Conservation (phyloP, 192 early-diverging fungal genomes). For the Helicostylum pulchrum region DNA sequence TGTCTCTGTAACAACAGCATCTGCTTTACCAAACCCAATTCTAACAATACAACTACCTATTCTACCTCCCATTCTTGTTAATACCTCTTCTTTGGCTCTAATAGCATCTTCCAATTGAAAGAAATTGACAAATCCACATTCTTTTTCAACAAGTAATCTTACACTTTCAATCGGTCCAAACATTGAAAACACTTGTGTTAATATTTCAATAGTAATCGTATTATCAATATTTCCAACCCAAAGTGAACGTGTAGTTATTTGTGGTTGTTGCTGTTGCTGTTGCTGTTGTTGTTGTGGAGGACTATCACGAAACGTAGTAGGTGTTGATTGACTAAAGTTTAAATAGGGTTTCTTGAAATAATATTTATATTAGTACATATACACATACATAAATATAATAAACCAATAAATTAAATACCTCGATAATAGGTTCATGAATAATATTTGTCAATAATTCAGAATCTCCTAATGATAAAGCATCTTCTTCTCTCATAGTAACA, state of each 20-base stretch:
- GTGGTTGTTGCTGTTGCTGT: conserved; percentile 17
- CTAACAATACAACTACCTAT: conserved; percentile 77
- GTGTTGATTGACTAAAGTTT: conserved; percentile 26
- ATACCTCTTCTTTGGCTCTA: conserved; percentile 79
- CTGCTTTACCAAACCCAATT: conserved; percentile 81
- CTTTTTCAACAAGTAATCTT: conserved; percentile 87
- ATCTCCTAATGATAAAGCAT: conserved; percentile 16
- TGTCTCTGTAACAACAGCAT: conserved; percentile 40
- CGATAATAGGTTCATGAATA: background rate
- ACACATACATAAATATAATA: background rate
- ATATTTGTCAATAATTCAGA: conserved; percentile 20
- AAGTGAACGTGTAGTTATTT: conserved; percentile 78
- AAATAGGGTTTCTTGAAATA: conserved; percentile 10
- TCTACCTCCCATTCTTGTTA: conserved; percentile 62
- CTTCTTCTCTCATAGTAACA: conserved; percentile 3
- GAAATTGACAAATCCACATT: conserved; percentile 96
- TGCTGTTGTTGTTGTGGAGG: background rate
- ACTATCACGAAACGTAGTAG: conserved; percentile 20
- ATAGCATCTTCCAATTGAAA: conserved; percentile 82
- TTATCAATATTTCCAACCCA: conserved; percentile 94
- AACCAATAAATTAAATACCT: background rate
- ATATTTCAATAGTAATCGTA: conserved; percentile 70
- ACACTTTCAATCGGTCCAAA: conserved; percentile 92
- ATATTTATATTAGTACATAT: conserved; percentile 3
- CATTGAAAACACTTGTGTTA: conserved; percentile 76